Evolutionary conservation across 345 rosid genomes (phyloP).

Genomic region (Camelina neglecta): DNA sequence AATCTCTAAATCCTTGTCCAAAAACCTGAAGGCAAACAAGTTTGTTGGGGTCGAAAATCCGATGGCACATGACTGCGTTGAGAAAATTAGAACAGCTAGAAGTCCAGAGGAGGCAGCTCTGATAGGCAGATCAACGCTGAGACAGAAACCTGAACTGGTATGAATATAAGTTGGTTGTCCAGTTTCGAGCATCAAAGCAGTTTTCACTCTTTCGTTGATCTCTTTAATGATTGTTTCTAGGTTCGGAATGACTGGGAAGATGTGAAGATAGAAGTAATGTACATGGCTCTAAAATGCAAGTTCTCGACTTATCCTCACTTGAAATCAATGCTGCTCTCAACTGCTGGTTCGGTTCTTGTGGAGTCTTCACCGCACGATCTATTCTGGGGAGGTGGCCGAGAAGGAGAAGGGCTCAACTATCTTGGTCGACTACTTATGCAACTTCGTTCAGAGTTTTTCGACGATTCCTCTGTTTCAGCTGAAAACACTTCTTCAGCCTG

Average conservation of each 20-base stretch:
- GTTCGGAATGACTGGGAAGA: conserved; percentile 84
- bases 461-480: conserved; percentile 55
- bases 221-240: conserved; percentile 46
- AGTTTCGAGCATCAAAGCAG: not conserved
- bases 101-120: conserved; percentile 96
- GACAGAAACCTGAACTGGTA: conserved; percentile 71
- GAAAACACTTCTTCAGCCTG: conserved; percentile 42
- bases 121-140: conserved; percentile 73
- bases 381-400: conserved; percentile 97
- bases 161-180: conserved; percentile 23
- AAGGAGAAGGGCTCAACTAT: conserved; percentile 92
- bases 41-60: conserved; percentile 61
- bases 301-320: conserved; percentile 86
- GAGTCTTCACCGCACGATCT: conserved; percentile 96
- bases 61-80: conserved; percentile 60
- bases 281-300: conserved; percentile 77
- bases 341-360: conserved; percentile 80
- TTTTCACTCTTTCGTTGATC: not conserved
- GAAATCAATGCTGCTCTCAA: conserved; percentile 74
- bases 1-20: not conserved
- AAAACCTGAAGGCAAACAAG: conserved; percentile 65
- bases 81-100: conserved; percentile 63
- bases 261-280: conserved; percentile 81
- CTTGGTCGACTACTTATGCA: conserved; percentile 90
- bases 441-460: conserved; percentile 82